phyloP scores from a whole-genome alignment of 345 rosid genomes.

The Barbarea vulgaris region DNA sequence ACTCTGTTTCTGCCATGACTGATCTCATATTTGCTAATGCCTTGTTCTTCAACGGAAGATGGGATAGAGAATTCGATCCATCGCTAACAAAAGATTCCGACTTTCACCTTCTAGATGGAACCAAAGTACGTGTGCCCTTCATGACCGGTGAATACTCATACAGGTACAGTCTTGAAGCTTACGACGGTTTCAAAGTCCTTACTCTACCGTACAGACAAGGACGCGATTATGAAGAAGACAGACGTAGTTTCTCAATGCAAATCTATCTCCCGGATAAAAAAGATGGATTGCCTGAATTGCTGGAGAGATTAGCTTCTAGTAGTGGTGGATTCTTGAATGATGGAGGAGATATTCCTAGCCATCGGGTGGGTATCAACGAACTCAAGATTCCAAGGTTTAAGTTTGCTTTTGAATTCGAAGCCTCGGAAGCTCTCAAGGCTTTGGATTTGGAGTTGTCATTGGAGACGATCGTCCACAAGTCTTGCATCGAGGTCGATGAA shows the following conservation, averaged over 20 bases:
- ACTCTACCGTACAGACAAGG: neutral
- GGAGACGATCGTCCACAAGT: conserved; percentile 14
- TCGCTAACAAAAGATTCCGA: conserved; percentile 4
- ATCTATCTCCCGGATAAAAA: conserved; percentile 30
- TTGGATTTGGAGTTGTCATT: neutral
- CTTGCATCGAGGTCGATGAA: conserved; percentile 36
- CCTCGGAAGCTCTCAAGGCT: conserved; percentile 14
- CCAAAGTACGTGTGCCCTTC: conserved; percentile 31
- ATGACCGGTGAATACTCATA: neutral
- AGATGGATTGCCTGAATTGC: conserved; percentile 26
- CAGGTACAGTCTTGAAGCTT: neutral
- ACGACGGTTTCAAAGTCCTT: conserved; percentile 28
- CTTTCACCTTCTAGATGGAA: conserved; percentile 30
- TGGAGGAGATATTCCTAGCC: neutral
- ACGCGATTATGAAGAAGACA: neutral
- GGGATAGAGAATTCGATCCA: conserved; percentile 3
- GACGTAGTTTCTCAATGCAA: neutral
- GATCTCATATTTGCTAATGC: conserved; percentile 28
- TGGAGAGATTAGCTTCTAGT: conserved; percentile 18
- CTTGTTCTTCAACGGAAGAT: conserved; percentile 29
- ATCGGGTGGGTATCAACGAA: neutral
- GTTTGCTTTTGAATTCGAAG: conserved; percentile 16
- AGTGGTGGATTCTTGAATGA: conserved; percentile 8
- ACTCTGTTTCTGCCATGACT: neutral
- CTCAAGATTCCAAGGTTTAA: conserved; percentile 27